Evolutionary conservation across 352 stramenopile genomes (phyloP), one percentile per base, ranked within the genome.

Genomic region (Phytophthora capsici): DNA sequence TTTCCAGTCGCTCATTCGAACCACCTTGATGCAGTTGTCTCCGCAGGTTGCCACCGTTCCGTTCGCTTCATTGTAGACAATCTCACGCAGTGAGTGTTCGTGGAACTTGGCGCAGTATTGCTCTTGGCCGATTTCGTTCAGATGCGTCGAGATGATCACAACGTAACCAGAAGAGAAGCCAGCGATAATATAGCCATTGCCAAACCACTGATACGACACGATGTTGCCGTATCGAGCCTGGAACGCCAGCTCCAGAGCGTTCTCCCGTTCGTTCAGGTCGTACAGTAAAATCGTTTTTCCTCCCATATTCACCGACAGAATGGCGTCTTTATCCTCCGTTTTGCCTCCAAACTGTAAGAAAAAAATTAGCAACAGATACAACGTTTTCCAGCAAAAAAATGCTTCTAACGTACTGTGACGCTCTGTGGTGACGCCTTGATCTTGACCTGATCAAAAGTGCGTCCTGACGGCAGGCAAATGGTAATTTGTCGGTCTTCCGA

Each of bases 1-100:
- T 56, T 96, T 96, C 84, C 89, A 96, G 58, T 93, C 82, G 53
- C 77, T 92, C 81, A 96, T 94, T 66, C 97, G 91, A 45, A 98
- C 80, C 36, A 98, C 84, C 63, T 97, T 96, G 58, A 98, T 88
- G 66, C 87, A 93, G 49, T 90, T 88, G 60, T 96, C 82, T 56
- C 91, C 93, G 36, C 84, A 95, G 2, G 86, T 96, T 22, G 89
- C 93, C 12, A 94, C 88, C 19, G 91, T 90, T 19, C 80, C 87
- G 65, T 93, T 93, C n/a, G 88, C 71, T 53, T 91, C 81, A 44
- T 91, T 90, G 75, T 89, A 91, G 19, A 84, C 82, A 44, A 93
- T 93, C 51, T 90, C 84, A 12, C 84, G 84, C 34, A 93, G 68
- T 19, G 81, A 87, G 38, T 88, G 72, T 46, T 91, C 82, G 58